These are phyloP conservation scores for Candida nonsorbophila DNA, from an alignment of 805 yeast species.

Conservation along the genomic window DNA sequence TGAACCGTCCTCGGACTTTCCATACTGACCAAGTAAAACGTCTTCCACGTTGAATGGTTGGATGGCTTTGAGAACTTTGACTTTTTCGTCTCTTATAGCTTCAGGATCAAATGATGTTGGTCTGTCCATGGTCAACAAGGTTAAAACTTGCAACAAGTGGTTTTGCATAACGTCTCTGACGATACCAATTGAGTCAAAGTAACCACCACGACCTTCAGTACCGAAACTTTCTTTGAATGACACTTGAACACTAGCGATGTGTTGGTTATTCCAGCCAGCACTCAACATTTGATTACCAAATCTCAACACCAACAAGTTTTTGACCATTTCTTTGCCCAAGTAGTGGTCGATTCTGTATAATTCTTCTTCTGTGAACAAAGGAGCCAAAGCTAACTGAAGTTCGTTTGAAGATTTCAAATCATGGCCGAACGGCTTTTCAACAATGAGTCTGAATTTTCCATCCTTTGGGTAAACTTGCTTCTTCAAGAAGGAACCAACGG, in stretches of 20 bases:
- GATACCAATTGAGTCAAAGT: slow-evolving; percentile 91
- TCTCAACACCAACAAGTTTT: slow-evolving; percentile 82
- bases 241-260: slow-evolving; percentile 76
- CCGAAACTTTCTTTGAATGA: slow-evolving; percentile 98
- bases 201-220: slow-evolving; percentile 98
- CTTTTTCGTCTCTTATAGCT: slow-evolving; percentile 93
- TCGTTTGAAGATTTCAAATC: slow-evolving; percentile 76
- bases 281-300: slow-evolving; percentile 85
- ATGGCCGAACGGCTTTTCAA: slow-evolving; percentile 97
- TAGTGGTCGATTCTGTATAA: slow-evolving; percentile 95
- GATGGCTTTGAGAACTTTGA: slow-evolving; percentile 80
- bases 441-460: slow-evolving; percentile 74
- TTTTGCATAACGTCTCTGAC: slow-evolving; percentile 98
- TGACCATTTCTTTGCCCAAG: slow-evolving; percentile 96
- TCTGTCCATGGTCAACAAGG: slow-evolving; percentile 91
- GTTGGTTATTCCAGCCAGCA: slow-evolving; percentile 85
- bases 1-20: slow-evolving; percentile 74
- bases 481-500: slow-evolving; percentile 72
- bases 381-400: slow-evolving; percentile 72
- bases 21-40: slow-evolving; percentile 84
- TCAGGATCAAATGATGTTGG: slow-evolving; percentile 91
- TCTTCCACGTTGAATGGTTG: slow-evolving; percentile 61
- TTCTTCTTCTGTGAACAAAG: slow-evolving; percentile 87
- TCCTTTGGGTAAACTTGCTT: slow-evolving; percentile 56
- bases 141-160: slow-evolving; percentile 88